Percentiles rank a stretch among this genome's conserved stretches.
Evolutionary conservation across 352 stramenopile genomes (phyloP).

Genomic region (Globisporangium paddicum): DNA sequence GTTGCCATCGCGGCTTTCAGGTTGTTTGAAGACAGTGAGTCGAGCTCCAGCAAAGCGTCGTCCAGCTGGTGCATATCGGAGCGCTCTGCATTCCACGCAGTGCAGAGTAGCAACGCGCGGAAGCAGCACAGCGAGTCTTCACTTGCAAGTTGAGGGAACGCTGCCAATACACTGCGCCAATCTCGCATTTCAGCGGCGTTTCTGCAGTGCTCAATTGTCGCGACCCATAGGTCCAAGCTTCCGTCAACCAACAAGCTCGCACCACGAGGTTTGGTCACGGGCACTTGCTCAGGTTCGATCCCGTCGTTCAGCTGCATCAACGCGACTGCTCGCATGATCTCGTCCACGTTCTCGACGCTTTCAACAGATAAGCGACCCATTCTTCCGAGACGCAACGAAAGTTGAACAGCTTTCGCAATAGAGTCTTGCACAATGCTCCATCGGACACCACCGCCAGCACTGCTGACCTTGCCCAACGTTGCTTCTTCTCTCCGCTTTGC

Average conservation of each 20-base stretch:
- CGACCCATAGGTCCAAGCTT: conserved; percentile 48
- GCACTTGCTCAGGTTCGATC: conserved; percentile 38
- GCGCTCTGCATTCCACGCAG: conserved; percentile 76
- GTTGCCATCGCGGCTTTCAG: conserved; percentile 59
- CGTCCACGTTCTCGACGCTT: conserved; percentile 71
- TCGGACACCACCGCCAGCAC: conserved; percentile 45
- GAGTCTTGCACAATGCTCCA: conserved; percentile 73
- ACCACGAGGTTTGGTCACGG: conserved; percentile 15
- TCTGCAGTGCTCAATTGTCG: conserved; percentile 55
- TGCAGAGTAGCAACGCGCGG: conserved; percentile 52
- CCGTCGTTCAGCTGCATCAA: conserved; percentile 79
- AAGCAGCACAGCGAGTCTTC: conserved; percentile 64
- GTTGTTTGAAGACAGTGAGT: conserved; percentile 29
- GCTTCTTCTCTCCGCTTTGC: conserved; percentile 66
- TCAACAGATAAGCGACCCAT: conserved; percentile 59
- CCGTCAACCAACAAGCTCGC: conserved; percentile 12
- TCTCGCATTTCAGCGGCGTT: conserved; percentile 64
- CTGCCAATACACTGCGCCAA: conserved; percentile 44
- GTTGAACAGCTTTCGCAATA: conserved; percentile 64
- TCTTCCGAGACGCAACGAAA: conserved; percentile 67
- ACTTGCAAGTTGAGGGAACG: conserved; percentile 60
- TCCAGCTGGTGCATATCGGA: conserved; percentile 84
- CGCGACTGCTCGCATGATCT: conserved; percentile 65
- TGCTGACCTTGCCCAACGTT: conserved; percentile 66
- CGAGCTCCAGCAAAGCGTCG: conserved; percentile 61